A percentile compares a stretch with the other conserved stretches of the same genome.
Conservation (phyloP, 257 asterid genomes). For the Plantago elongata region DNA sequence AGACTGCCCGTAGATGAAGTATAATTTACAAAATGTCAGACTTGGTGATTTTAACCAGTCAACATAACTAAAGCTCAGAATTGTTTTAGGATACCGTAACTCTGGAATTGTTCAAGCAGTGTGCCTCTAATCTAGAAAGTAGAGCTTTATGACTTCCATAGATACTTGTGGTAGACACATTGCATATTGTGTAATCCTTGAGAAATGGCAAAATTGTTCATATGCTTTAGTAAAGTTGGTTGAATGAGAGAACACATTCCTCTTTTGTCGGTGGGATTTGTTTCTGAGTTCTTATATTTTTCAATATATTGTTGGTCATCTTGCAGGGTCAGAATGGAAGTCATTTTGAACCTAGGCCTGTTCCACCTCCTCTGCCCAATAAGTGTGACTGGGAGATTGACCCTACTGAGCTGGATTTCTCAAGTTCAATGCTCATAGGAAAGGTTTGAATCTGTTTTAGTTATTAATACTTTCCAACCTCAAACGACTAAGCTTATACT, state of each 20-base stretch:
- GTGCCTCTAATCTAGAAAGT: neutral
- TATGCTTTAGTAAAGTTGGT: too few species aligned
- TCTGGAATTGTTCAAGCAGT: neutral
- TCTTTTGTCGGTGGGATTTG: neutral
- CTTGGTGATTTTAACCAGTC: neutral
- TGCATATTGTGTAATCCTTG: too few species aligned
- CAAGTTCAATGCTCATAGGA: conserved; percentile 63
- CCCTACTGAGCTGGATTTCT: conserved; percentile 84
- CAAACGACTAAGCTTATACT: conserved; percentile 13
- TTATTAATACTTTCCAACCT: conserved; percentile 1
- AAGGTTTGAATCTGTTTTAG: conserved; percentile 48
- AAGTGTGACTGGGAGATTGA: conserved; percentile 99
- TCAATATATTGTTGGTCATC: neutral
- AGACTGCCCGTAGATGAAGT: neutral
- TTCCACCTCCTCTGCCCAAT: conserved; percentile 86
- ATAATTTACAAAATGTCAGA: conserved; percentile 3
- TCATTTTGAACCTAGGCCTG: conserved; percentile 92
- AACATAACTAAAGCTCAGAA: neutral
- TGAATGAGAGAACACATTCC: too few species aligned
- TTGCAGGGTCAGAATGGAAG: conserved; percentile 96
- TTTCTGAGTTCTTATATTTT: neutral
- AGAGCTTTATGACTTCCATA: neutral
- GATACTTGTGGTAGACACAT: too few species aligned
- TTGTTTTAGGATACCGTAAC: neutral
- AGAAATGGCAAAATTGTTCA: too few species aligned